Evolutionary conservation across 495 filamentous ascomycete species (phyloP).

Genomic region (Endocarpon pusillum): DNA sequence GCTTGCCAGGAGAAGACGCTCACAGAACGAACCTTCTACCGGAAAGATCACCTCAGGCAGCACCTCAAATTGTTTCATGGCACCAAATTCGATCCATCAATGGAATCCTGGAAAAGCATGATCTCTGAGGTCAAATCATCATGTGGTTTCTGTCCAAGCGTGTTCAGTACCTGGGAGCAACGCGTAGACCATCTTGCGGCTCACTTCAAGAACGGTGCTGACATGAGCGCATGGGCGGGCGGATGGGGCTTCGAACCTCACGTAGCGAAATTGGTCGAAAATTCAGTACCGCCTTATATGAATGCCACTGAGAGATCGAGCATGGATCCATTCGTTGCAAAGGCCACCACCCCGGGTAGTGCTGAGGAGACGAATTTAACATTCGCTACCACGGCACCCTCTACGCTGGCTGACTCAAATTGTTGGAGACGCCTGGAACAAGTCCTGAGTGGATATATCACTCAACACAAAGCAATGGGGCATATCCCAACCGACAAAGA

Average conservation of each 20-base stretch:
- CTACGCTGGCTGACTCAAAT: slow-evolving; percentile 25
- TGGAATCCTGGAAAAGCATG: slow-evolving; percentile 51
- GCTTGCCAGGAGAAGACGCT: slow-evolving; percentile 47
- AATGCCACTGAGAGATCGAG: slow-evolving; percentile 25
- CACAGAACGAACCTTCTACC: slow-evolving; percentile 56
- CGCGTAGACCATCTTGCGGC: slow-evolving; percentile 47
- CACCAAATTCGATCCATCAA: slow-evolving; percentile 40
- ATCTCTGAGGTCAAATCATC: slow-evolving; percentile 43
- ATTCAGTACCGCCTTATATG: slow-evolving; percentile 47
- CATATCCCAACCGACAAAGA: slow-evolving; percentile 40
- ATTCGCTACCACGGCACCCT: no score
- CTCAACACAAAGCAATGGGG: slow-evolving; percentile 28
- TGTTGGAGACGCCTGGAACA: slow-evolving; percentile 35
- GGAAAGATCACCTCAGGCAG: slow-evolving; percentile 72
- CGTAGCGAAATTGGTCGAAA: slow-evolving; percentile 40
- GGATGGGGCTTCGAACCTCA: slow-evolving; percentile 52
- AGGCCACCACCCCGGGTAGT: background rate
- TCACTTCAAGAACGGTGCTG: slow-evolving; percentile 49
- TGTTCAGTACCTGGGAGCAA: slow-evolving; percentile 43
- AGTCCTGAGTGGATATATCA: slow-evolving; percentile 40
- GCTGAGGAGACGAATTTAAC: slow-evolving; percentile 6
- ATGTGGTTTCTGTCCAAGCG: slow-evolving; percentile 51
- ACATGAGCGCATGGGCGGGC: slow-evolving; percentile 56
- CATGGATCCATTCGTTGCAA: slow-evolving; percentile 17
- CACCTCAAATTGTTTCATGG: slow-evolving; percentile 65